These are phyloP conservation scores for Aspergillus campestris DNA, from an alignment of 495 filamentous ascomycete species.

Conservation along the genomic window DNA sequence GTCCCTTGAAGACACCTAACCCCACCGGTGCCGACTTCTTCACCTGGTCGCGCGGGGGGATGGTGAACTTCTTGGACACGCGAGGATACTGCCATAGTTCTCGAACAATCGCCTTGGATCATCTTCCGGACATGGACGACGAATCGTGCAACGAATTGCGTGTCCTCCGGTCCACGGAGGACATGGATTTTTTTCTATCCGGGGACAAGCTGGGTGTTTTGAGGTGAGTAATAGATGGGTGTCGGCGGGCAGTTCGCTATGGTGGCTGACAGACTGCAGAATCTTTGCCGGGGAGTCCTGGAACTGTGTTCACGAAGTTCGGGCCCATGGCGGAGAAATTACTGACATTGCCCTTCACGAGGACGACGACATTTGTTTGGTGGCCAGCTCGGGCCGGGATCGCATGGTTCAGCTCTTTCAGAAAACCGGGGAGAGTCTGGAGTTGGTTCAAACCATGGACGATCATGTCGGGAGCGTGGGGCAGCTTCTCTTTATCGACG, in stretches of 20 bases:
- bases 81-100: constrained; percentile 58
- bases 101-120: constrained; percentile 61
- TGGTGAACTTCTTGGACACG: constrained; percentile 70
- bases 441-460: constrained; percentile 65
- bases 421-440: constrained; percentile 42
- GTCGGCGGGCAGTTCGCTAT: constrained; percentile 12
- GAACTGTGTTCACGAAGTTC: constrained; percentile 52
- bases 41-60: constrained; percentile 76
- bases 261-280: constrained; percentile 17
- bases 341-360: constrained; percentile 63
- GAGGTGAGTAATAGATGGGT: constrained; percentile 37
- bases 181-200: constrained; percentile 58
- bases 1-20: constrained; percentile 49
- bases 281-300: constrained; percentile 39
- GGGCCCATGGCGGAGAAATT: constrained; percentile 82
- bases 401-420: constrained; percentile 84
- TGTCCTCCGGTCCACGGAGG: constrained; percentile 51
- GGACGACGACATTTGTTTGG: constrained; percentile 32
- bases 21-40: constrained; percentile 60
- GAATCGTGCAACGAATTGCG: constrained; percentile 68
- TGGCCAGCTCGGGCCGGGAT: constrained; percentile 79
- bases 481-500: constrained; percentile 51
- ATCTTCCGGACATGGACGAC: constrained; percentile 46
- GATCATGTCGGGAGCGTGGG: constrained; percentile 68
- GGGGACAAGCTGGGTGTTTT: constrained; percentile 83